phyloP scores from a whole-genome alignment of 2,329 filamentous ascomycete species.

The Neonectria magnoliae region DNA sequence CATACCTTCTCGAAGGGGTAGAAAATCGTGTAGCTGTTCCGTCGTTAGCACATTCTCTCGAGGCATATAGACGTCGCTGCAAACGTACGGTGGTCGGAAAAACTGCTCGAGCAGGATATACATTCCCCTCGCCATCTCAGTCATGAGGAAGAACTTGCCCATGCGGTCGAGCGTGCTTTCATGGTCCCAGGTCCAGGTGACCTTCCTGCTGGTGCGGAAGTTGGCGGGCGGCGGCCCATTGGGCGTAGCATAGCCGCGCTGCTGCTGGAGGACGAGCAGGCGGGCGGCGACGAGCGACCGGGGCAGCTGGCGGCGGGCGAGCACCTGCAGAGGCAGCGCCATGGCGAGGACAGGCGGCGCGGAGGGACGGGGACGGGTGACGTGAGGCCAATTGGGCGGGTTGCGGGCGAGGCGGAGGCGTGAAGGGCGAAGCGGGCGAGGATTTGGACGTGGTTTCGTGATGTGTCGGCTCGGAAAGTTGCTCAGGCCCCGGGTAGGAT shows the following conservation, averaged over 20 bases:
- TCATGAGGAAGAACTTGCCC: conserved; percentile 93
- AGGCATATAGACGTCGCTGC: background rate
- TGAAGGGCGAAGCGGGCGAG: conserved; percentile 40
- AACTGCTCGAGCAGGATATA: conserved; percentile 97
- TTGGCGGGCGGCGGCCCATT: conserved; percentile 80
- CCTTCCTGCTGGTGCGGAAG: conserved; percentile 79
- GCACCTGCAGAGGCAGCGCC: conserved; percentile 48
- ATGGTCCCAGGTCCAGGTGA: conserved; percentile 82
- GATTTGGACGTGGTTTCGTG: conserved; percentile 38
- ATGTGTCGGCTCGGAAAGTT: conserved; percentile 44
- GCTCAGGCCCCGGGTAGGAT: conserved; percentile 52
- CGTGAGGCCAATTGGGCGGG: conserved; percentile 40
- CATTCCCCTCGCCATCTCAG: conserved; percentile 97
- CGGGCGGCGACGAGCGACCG: conserved; percentile 36
- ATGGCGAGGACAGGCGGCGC: conserved; percentile 39
- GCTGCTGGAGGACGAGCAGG: conserved; percentile 38
- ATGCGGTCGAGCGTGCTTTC: conserved; percentile 84
- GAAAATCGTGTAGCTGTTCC: conserved; percentile 89
- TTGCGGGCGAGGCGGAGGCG: conserved; percentile 26
- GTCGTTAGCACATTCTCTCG: conserved; percentile 29
- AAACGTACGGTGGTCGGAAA: conserved; percentile 96
- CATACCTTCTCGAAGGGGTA: conserved; percentile 95
- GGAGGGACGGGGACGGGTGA: conserved; percentile 39
- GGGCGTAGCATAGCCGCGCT: conserved; percentile 71
- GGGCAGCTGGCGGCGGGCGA: conserved; percentile 50